Base-by-base conservation (phyloP, 139 green algal species). In the Asterochloris sp. region DNA sequence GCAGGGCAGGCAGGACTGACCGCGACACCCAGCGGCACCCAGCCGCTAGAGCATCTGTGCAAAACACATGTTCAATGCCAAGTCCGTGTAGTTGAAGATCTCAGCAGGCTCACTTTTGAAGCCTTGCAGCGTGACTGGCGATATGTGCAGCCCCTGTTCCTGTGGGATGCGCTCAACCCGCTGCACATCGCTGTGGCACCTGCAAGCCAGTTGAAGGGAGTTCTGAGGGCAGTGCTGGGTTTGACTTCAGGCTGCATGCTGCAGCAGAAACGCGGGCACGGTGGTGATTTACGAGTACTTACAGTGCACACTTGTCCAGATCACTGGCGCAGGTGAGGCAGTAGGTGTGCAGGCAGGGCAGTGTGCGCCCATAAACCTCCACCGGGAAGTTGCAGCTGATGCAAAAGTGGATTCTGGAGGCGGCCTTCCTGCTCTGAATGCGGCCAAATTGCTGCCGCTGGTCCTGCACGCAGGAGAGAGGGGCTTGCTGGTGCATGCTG, bases 311-410 rank as follows among this genome's bases (percentile, higher is more conserved):
- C 9, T 73, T 80, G 0, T 85, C 27, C 91, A 96, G 92, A 74
- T 93, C 88, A 10, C 88, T 83, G 11, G 91, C 89, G 69, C 93
- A 96, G 9, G 83, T 81, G 10, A 96, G 78, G 88, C 92, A 96
- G 87, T 89, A 96, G 29, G 88, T 86, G 78, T 96, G 93, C 12
- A 93, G 84, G 86, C 93, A 96, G 0, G 93, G 93, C 69, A 90
- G 92, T 23, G 93, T 85, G 13, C 89, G 84, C 13, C 92, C 93
- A 73, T 96, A 96, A 0, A 92, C 80, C 0, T 87, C 87, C 10
- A 96, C 85, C 0, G 93, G 93, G 28, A 89, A 91, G 27, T 91
- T 85, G 84, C 93, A 96, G 73, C 21, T 83, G 38, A 90, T 82
- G 85, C 93, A 95, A 27, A 94, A 89, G 76, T 95, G 92, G 8